Conservation (phyloP, 2,329 filamentous ascomycete genomes). For the Chalaropsis ovoidea region DNA sequence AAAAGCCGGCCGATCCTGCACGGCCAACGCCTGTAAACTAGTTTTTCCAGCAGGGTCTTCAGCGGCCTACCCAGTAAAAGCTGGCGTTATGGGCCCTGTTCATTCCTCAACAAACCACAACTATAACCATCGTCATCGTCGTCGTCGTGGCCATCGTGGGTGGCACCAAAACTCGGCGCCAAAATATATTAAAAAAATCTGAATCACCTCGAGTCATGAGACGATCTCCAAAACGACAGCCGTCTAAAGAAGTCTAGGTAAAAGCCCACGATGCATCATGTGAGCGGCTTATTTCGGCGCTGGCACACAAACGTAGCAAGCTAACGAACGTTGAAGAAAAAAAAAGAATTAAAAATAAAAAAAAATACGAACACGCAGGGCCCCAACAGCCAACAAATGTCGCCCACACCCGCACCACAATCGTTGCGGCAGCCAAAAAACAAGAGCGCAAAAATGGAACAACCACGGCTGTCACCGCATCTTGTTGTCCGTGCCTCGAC, state of each 20-base stretch:
- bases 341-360: neutral
- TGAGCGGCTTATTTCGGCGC: neutral
- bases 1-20: neutral
- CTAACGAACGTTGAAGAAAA: neutral
- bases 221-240: neutral
- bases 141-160: neutral
- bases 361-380: neutral
- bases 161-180: too few relatives aligned
- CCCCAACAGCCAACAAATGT: slow-evolving; percentile 11
- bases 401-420: neutral
- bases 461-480: slow-evolving; percentile 13
- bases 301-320: neutral
- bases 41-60: neutral
- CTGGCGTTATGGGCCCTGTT: neutral
- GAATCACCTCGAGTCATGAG: neutral
- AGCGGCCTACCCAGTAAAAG: neutral
- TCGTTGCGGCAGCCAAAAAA: neutral
- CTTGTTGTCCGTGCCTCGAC: slow-evolving; percentile 2
- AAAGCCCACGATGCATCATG: neutral
- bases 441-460: neutral
- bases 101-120: slow-evolving; percentile 4
- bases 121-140: neutral
- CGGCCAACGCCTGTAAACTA: neutral
- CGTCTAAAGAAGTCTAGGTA: neutral
- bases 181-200: neutral